A percentile compares a stretch with the other conserved stretches of the same genome.
These are phyloP conservation scores for Amphibolis antarctica DNA, from an alignment of 106 monocot genomes.

Conservation along the genomic window DNA sequence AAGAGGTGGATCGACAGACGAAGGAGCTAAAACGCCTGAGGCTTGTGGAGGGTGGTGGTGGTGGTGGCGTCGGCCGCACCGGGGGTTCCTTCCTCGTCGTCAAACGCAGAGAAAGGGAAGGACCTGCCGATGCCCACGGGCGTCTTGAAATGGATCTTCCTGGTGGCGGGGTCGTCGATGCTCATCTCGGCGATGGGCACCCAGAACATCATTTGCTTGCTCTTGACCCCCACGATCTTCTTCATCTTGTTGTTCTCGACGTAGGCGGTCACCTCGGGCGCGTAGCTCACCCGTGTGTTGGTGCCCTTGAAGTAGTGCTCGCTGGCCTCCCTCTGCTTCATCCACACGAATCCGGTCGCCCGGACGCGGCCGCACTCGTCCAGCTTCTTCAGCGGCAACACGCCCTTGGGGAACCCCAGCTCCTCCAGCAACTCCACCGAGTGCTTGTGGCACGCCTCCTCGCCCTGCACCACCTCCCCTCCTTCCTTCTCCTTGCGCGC, in stretches of 20 bases:
- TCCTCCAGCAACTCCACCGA: constrained; percentile 39
- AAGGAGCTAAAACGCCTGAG: no score
- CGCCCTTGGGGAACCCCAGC: constrained; percentile 22
- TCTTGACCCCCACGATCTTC: constrained; percentile 63
- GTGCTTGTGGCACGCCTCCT: constrained; percentile 45
- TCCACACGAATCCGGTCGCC: constrained; percentile 86
- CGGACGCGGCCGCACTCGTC: constrained; percentile 49
- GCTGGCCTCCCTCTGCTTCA: constrained; percentile 31
- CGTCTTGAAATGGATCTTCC: constrained; percentile 39
- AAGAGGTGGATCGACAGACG: no score
- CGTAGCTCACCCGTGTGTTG: constrained; percentile 20
- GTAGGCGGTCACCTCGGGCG: constrained; percentile 27
- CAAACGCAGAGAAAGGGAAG: constrained; percentile 30
- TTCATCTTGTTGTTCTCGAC: constrained; percentile 31
- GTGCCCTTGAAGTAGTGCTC: constrained; percentile 36
- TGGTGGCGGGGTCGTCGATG: constrained; percentile 14
- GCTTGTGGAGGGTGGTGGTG: no score
- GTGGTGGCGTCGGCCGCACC: no score
- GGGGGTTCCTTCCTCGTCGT: constrained; percentile 12
- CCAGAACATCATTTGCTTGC: constrained; percentile 84
- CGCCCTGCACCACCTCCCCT: constrained; percentile 45
- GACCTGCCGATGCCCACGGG: constrained; percentile 24
- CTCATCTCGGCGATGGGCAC: constrained; percentile 88
- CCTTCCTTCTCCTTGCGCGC: constrained; percentile 18
- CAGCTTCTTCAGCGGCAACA: constrained; percentile 20